phyloP scores from a whole-genome alignment of 768 basidiomycete species.

The Coprinellus micaceus region DNA sequence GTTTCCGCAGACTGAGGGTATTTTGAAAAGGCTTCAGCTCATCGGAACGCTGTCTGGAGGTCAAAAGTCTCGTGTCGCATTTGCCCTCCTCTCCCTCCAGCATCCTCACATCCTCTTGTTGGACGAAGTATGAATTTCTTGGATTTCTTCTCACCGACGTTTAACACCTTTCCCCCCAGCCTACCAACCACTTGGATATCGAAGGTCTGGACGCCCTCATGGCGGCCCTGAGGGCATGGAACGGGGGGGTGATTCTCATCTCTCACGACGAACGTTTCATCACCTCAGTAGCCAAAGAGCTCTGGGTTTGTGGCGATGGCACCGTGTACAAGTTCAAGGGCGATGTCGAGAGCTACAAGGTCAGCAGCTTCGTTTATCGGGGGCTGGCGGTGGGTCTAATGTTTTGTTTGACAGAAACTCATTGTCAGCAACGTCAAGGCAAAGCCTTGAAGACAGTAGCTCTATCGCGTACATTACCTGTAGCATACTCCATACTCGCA shows the following conservation, averaged over 20 bases:
- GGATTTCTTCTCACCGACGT: neutral
- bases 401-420: slow-evolving; percentile 45
- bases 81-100: slow-evolving; percentile 80
- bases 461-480: no score
- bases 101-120: slow-evolving; percentile 89
- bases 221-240: slow-evolving; percentile 74
- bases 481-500: no score
- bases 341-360: slow-evolving; percentile 92
- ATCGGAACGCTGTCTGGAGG: slow-evolving; percentile 94
- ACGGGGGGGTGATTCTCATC: slow-evolving; percentile 89
- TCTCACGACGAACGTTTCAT: slow-evolving; percentile 97
- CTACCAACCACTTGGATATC: slow-evolving; percentile 95
- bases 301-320: slow-evolving; percentile 91
- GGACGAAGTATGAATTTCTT: slow-evolving; percentile 69
- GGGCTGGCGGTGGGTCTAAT: neutral
- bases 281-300: slow-evolving; percentile 83
- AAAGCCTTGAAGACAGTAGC: slow-evolving; percentile 50
- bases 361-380: slow-evolving; percentile 22
- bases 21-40: slow-evolving; percentile 58
- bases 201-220: slow-evolving; percentile 97
- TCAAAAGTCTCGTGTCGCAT: slow-evolving; percentile 94
- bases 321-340: slow-evolving; percentile 81
- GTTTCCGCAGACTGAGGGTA: neutral
- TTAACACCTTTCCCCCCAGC: slow-evolving; percentile 36
- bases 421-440: slow-evolving; percentile 71